Evolutionary conservation across 495 filamentous ascomycete species (phyloP).

Genomic region (Friedmanniomyces endolithicus): DNA sequence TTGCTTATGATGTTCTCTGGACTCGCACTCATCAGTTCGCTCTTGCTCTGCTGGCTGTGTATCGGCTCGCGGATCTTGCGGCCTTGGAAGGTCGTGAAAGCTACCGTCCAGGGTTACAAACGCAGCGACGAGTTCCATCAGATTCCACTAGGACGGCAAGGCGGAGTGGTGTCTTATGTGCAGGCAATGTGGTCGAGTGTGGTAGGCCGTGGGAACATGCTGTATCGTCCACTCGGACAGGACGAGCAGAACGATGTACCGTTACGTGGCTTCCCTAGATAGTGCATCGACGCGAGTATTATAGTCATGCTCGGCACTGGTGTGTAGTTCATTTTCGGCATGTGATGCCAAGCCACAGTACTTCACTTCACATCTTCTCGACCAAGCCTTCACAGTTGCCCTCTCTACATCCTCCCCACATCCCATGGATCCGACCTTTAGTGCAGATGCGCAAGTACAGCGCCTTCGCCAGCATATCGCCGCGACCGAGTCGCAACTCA

Average conservation of each 20-base stretch:
- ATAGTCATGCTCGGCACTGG: too few species aligned
- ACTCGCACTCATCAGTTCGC: not conserved
- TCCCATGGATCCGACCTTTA: not conserved
- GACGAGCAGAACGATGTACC: too few species aligned
- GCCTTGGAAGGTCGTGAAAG: not conserved
- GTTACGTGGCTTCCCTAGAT: too few species aligned
- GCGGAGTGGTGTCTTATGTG: not conserved
- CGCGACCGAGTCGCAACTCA: constrained; percentile 24
- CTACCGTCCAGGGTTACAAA: not conserved
- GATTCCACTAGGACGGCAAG: not conserved
- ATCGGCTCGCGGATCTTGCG: not conserved
- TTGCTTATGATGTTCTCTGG: constrained; percentile 1
- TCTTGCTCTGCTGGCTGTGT: not conserved
- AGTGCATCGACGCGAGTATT: too few species aligned
- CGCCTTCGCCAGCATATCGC: constrained; percentile 23
- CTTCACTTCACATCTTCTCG: too few species aligned
- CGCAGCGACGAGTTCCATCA: not conserved
- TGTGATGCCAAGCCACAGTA: too few species aligned
- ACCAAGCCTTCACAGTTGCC: too few species aligned
- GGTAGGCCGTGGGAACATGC: too few species aligned
- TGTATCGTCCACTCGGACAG: too few species aligned
- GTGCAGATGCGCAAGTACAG: constrained; percentile 1
- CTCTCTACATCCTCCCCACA: too few species aligned
- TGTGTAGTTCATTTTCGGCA: too few species aligned
- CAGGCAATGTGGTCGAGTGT: not conserved